Conservation (phyloP, 2,329 filamentous ascomycete genomes). For the Sclerotinia spermophila region DNA sequence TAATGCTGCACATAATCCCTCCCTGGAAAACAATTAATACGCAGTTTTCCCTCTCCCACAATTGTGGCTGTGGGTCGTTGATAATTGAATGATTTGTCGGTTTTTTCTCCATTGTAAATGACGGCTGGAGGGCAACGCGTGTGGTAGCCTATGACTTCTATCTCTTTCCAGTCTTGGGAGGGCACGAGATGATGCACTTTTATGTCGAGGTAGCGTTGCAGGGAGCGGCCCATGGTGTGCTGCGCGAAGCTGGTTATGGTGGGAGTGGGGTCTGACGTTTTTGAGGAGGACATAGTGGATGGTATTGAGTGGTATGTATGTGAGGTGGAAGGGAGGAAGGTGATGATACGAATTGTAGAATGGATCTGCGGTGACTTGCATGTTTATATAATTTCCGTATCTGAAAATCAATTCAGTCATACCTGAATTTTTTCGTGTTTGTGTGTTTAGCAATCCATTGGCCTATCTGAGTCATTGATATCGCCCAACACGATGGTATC, state of each 20-base stretch:
- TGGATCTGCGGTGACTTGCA: too few species aligned
- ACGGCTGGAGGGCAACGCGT: neutral
- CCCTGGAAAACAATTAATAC: conserved; percentile 4
- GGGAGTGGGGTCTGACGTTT: neutral
- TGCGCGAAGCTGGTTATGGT: neutral
- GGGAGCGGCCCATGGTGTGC: neutral
- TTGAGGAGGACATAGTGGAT: neutral
- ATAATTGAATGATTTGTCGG: neutral
- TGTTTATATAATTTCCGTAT: neutral
- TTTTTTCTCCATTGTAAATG: neutral
- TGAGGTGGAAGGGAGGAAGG: neutral
- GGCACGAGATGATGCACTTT: neutral
- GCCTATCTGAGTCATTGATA: too few species aligned
- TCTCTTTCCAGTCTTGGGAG: neutral
- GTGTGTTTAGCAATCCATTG: too few species aligned
- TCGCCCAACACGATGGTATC: too few species aligned
- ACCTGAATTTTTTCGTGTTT: too few species aligned
- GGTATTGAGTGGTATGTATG: too few species aligned
- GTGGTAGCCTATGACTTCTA: neutral
- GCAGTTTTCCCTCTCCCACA: neutral
- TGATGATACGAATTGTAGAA: neutral
- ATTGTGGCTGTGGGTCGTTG: conserved; percentile 2
- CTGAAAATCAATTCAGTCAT: too few species aligned
- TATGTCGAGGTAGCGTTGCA: neutral
- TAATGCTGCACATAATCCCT: neutral